Base-by-base conservation (phyloP, 768 basidiomycete genomes). In the Imleria badia region DNA sequence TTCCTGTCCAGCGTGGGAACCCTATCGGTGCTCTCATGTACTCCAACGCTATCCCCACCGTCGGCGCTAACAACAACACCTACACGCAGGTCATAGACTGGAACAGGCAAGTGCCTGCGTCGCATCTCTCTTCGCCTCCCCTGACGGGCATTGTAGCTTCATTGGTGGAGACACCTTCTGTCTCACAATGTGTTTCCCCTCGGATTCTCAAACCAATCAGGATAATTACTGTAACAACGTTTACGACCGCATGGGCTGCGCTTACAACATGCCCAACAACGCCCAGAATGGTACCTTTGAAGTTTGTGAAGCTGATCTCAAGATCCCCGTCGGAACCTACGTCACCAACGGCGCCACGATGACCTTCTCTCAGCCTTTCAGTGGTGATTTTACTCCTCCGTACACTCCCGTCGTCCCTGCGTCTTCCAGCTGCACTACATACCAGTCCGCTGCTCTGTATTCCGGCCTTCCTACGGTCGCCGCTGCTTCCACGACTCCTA, bases 11-110 rank as follows among this genome's bases (percentile, higher is more conserved):
- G 81, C 82, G 86, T 58, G 91, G 91, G n/a, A 94, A 91, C 73
- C 88, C 88, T 4, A 75, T 89, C 26, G 90, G 90, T 58, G 87
- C 82, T 45, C 67, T 91, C 26, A 53, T 89, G 40, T 92, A 79
- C 74, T 83, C 87, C 0, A 84, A 73, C 55, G 78, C 72, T 12
- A 85, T 77, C 65, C 80, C 82, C 19, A 60, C 53, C 51, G 61
- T 71, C 57, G 65, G 58, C 43, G 67, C 75, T 13, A 49, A 78
- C 60, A 79, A 77, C 60, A 64, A 60, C 55, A 69, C 73, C 0
- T 76, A 71, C 62, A 61, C 68, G 12, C 90, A 92, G 63, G 75
- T 85, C 23, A 72, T 73, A 4, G 81, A 89, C 61, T 91, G 89
- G 89, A 77, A 78, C 68, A 76, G 77, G 86, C 82, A 60, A 48